Evolutionary conservation across 306 rosid species (phyloP), one percentile per base, ranked within the genome.

Genomic region (Boehmeria nivea): DNA sequence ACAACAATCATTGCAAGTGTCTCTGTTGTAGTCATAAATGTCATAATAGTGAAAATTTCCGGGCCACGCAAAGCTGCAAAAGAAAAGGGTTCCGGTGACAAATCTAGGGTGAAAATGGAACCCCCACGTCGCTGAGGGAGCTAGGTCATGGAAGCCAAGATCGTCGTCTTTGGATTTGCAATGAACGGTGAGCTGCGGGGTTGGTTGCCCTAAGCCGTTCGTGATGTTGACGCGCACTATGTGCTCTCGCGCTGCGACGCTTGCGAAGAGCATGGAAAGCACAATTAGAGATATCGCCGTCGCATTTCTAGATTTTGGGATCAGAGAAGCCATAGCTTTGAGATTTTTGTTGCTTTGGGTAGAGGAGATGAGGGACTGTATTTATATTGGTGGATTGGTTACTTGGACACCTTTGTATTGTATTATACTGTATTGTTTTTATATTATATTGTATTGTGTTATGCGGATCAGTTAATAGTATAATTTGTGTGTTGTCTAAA

Each of bases 91-190:
- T 0, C 37, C 31, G 1, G 45, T 55, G 13, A 18, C 12, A 6
- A 44, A 9, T 6, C 39, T 69, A 3, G 50, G 68, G 25, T 1
- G 31, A 6, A 69, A 69, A 1, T 10, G 8, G 42, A 68, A 70
- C 27, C 15, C 25, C 15, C 36, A 56, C 22, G 39, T 56, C 0
- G 16, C 54, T 23, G 19, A 20, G 2, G n/a, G 11, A 11, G 48
- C 26, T 10, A 61, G 19, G 0, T 11, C 3, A 2, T 52, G 60
- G 13, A 25, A 2, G 22, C 73, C 73, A 1, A 68, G 54, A 23
- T 59, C 66, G 40, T 68, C 56, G 48, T 59, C 54, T 18, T 43
- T 51, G 15, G 67, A 60, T 38, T 60, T 60, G 6, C 61, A 43
- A 6, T 60, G 73, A 3, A 60, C 11, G 0, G 8, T 24, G 9